Evolutionary conservation across 805 yeast genomes (phyloP), one percentile per base, ranked within the genome.

Genomic region (Lipomyces orientalis): DNA sequence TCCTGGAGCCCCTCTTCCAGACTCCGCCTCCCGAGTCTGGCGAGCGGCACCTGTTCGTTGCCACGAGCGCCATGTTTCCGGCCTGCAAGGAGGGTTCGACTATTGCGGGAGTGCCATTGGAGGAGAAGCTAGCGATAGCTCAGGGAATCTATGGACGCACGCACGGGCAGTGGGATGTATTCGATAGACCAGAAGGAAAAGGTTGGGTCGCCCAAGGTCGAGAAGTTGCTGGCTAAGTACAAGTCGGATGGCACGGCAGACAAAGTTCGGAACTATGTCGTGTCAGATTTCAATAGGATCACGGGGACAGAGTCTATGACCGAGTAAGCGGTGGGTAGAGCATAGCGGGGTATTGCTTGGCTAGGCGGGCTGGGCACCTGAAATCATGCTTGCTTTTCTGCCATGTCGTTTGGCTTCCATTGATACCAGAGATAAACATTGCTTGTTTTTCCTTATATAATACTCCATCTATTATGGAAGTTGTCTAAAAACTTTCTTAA

Each of bases 21-120:
- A 56, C 34, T 10, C 49, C 61, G 12, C 29, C 31, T 33, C 16
- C 29, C 29, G 60, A 56, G 49, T 31, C 16, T 9, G 60, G 60
- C 12, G 60, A 56, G n/a, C 60, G 60, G 14, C 60, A 56, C 37
- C n/a, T 56, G 60, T 56, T 56, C 61, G 10, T 56, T 12, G 60
- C 60, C 29, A 56, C 60, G n/a, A 56, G 60, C 43, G 37, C 60
- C 37, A 56, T 7, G 34, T 56, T 8, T 35, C n/a, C 49, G 49
- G 14, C 60, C 14, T 12, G 60, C 61, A 4, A 3, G 49, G 43
- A 35, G 10, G 43, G 37, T 35, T 2, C 43, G 43, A 14, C 29
- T 16, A 12, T 37, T 37, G 43, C 43, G 4, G 60, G 60, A 14
- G 61, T 56, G n/a, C 60, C 60, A 22, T 25, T 56, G n/a, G 49